Base-by-base conservation (phyloP, 805 yeast species). In the Candida michaelii region DNA sequence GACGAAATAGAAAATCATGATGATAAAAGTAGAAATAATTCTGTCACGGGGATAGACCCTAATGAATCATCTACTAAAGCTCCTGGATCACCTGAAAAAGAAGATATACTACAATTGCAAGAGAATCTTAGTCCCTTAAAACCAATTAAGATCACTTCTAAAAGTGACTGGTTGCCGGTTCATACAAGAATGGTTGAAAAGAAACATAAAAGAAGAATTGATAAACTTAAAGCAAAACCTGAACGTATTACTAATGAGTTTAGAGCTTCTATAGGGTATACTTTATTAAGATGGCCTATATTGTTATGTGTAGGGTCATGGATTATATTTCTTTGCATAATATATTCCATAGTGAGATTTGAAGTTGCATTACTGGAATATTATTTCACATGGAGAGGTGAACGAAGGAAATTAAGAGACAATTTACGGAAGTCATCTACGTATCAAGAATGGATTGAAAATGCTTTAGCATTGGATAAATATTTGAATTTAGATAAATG, bases 321-420 rank as follows among this genome's bases (percentile, higher is more conserved):
- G 89, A 66, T 83, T 1, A 27, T 55, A 0, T 44, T 80, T 2
- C 62, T 85, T 10, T 69, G 79, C 18, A 18, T 69, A 0, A 35
- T 74, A 0, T 85, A 85, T 56, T 58, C 77, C 4, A 27, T 71
- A 1, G 71, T 85, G 1, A 62, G 95, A 34, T 51, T 77, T 2
- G 78, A 79, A 50, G 88, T 85, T 24, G 77, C 85, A 1, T 58
- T 80, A 2, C 79, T 76, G 56, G 95, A 85, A 55, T 70, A 74
- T 42, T 53, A 73, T 23, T 60, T 80, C 45, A 74, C 83, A 1
- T 81, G 85, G 82, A 68, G 76, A 0, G 89, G 88, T 3, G 65
- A 72, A 44, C 69, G 86, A 27, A 69, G 70, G 40, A 52, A 49
- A 25, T 60, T 84, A 17, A 58, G 87, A 6, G 66, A 68, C 13